Percentiles rank a stretch among this genome's conserved stretches.
Evolutionary conservation across 768 basidiomycete species (phyloP).

Genomic region (Boletus pseudo-olivaceus): DNA sequence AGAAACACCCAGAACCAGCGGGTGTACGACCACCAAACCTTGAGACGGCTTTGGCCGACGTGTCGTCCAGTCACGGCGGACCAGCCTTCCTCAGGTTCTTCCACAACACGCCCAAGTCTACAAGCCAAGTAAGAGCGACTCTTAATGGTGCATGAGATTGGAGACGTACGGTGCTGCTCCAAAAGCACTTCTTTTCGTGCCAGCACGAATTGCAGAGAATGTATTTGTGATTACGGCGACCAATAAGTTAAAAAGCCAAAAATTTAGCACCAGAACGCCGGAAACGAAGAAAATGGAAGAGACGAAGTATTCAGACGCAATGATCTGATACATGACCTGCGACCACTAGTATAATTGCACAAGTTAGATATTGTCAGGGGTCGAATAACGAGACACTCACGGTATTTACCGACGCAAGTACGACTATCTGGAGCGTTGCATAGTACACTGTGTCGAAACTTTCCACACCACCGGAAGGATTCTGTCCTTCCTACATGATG

Average conservation of each 20-base stretch:
- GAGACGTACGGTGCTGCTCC: slow-evolving; percentile 52
- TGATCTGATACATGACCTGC: slow-evolving; percentile 80
- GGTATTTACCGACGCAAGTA: slow-evolving; percentile 76
- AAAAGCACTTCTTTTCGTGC: slow-evolving; percentile 90
- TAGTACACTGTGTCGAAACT: slow-evolving; percentile 90
- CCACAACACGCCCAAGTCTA: slow-evolving; percentile 40
- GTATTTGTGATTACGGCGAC: slow-evolving; percentile 96
- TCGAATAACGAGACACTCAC: slow-evolving; percentile 39
- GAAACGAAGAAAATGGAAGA: slow-evolving; percentile 86
- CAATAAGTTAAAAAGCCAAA: slow-evolving; percentile 91
- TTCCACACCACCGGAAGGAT: slow-evolving; percentile 62
- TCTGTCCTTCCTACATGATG: slow-evolving; percentile 50
- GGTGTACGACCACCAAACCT: slow-evolving; percentile 54
- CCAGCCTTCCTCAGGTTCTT: slow-evolving; percentile 67
- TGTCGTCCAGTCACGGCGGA: slow-evolving; percentile 44
- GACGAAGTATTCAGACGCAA: slow-evolving; percentile 87
- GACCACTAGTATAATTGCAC: slow-evolving; percentile 52
- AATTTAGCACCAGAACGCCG: slow-evolving; percentile 83
- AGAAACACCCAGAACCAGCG: slow-evolving; percentile 74
- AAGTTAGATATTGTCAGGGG: neutral
- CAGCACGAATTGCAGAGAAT: slow-evolving; percentile 80
- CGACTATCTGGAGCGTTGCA: slow-evolving; percentile 76
- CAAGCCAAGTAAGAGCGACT: neutral
- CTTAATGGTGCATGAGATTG: neutral
- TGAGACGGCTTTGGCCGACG: slow-evolving; percentile 45